Conservation (phyloP, 345 rosid species). For the Physaria fendleri region DNA sequence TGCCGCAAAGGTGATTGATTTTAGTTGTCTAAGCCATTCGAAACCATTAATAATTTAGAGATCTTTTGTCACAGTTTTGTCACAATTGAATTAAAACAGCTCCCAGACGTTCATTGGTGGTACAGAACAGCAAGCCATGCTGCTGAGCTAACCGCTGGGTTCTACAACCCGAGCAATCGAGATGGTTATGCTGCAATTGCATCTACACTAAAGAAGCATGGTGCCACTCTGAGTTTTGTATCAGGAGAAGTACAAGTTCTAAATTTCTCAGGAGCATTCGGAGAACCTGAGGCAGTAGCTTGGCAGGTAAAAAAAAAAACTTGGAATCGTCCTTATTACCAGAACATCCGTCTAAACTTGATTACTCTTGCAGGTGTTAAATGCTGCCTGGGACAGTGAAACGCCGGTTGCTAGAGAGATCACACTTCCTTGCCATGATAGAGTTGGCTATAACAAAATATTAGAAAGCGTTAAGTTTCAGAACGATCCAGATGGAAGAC, state of each 20-base stretch:
- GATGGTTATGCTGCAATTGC: conserved; percentile 84
- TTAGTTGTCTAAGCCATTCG: conserved; percentile 11
- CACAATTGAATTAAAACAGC: conserved; percentile 59
- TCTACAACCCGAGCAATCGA: conserved; percentile 80
- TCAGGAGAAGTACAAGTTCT: conserved; percentile 45
- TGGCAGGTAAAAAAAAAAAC: conserved; percentile 64
- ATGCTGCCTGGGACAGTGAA: conserved; percentile 84
- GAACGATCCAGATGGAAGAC: conserved; percentile 83
- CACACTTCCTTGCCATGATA: conserved; percentile 64
- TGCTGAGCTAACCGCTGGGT: conserved; percentile 90
- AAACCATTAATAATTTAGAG: neutral
- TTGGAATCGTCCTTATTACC: neutral
- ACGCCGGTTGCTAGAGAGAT: conserved; percentile 65
- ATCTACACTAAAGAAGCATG: conserved; percentile 63
- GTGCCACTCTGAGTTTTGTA: conserved; percentile 62
- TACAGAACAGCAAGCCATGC: conserved; percentile 96
- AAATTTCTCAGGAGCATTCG: conserved; percentile 45
- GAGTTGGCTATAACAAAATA: conserved; percentile 66
- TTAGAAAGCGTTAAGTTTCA: conserved; percentile 64
- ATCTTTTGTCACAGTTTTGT: conserved; percentile 4
- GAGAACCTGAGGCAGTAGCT: conserved; percentile 71
- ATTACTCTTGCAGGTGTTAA: conserved; percentile 56
- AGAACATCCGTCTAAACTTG: neutral
- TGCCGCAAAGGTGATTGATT: conserved; percentile 71
- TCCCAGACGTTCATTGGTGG: conserved; percentile 96